A percentile compares a stretch with the other conserved stretches of the same genome.
Conservation (phyloP, 139 green algal species). For the Chlorokybus atmophyticus region DNA sequence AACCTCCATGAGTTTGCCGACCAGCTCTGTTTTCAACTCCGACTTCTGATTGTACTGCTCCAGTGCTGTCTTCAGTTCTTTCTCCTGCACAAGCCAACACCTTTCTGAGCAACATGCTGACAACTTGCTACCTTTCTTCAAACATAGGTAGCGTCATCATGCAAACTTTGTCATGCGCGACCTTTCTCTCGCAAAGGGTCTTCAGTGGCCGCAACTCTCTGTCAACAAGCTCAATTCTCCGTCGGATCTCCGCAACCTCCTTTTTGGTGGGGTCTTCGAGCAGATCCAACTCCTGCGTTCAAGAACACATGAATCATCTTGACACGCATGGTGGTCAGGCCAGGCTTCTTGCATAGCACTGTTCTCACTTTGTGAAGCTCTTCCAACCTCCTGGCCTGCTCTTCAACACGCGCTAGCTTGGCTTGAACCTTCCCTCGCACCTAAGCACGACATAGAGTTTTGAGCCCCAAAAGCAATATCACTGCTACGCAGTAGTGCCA, state of each 20-base stretch:
- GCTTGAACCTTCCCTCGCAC: too few relatives aligned
- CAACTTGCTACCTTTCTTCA: too few relatives aligned
- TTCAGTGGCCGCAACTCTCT: slow-evolving; percentile 17
- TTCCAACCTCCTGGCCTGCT: slow-evolving; percentile 17
- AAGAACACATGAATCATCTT: not conserved
- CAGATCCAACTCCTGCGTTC: slow-evolving; percentile 14
- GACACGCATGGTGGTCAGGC: not conserved
- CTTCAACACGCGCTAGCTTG: slow-evolving; percentile 14
- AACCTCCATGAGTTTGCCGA: slow-evolving; percentile 19
- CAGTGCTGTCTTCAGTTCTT: slow-evolving; percentile 18
- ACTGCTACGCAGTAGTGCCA: too few relatives aligned
- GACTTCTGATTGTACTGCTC: slow-evolving; percentile 16
- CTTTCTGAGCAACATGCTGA: not conserved
- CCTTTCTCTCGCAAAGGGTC: slow-evolving; percentile 7
- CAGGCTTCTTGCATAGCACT: not conserved
- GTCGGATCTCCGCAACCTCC: slow-evolving; percentile 21
- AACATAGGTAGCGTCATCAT: not conserved
- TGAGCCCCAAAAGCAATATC: too few relatives aligned
- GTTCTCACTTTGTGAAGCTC: slow-evolving; percentile 11
- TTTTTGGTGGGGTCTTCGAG: slow-evolving; percentile 27
- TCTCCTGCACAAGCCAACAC: slow-evolving; percentile 8
- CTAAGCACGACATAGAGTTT: too few relatives aligned
- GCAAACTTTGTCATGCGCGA: not conserved
- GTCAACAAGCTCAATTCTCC: slow-evolving; percentile 19
- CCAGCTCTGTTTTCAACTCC: slow-evolving; percentile 16